Evolutionary conservation across 345 rosid genomes (phyloP).

Genomic region (Cardiospermum halicacabum): DNA sequence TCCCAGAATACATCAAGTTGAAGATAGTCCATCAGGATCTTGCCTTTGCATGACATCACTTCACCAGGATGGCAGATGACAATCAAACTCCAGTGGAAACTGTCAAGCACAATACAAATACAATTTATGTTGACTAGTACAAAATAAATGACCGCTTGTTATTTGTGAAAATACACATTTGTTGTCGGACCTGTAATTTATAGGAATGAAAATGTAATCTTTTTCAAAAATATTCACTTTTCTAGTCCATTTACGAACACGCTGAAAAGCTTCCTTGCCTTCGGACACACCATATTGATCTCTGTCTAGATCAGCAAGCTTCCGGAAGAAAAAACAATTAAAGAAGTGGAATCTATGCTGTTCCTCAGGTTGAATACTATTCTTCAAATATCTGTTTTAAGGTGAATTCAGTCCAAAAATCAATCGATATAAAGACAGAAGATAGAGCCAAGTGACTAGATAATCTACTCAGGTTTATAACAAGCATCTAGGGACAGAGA

Average conservation of each 20-base stretch:
- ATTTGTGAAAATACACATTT: background rate
- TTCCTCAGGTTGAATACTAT: slow-evolving; percentile 51
- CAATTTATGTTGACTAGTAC: slow-evolving; percentile 15
- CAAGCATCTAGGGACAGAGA: slow-evolving; percentile 1
- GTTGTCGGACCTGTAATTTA: slow-evolving; percentile 71
- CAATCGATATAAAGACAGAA: background rate
- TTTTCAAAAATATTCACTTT: slow-evolving; percentile 80
- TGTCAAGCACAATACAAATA: slow-evolving; percentile 33
- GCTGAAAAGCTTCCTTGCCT: slow-evolving; percentile 83
- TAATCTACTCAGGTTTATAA: background rate
- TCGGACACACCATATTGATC: slow-evolving; percentile 67
- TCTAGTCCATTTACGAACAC: slow-evolving; percentile 94
- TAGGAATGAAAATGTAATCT: slow-evolving; percentile 90
- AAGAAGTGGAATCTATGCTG: slow-evolving; percentile 74
- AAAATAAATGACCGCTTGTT: background rate
- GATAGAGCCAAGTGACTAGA: background rate
- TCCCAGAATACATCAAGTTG: slow-evolving; percentile 7
- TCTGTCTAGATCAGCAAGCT: slow-evolving; percentile 91
- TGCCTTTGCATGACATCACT: slow-evolving; percentile 50
- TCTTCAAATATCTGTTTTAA: slow-evolving; percentile 67
- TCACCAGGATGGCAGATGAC: slow-evolving; percentile 93
- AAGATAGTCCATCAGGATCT: slow-evolving; percentile 19
- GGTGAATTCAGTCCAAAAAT: slow-evolving; percentile 1
- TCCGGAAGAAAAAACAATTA: slow-evolving; percentile 92
- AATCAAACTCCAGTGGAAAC: slow-evolving; percentile 96